Conservation (phyloP, 2,329 filamentous ascomycete species). For the Ophiostoma novo-ulmi region DNA sequence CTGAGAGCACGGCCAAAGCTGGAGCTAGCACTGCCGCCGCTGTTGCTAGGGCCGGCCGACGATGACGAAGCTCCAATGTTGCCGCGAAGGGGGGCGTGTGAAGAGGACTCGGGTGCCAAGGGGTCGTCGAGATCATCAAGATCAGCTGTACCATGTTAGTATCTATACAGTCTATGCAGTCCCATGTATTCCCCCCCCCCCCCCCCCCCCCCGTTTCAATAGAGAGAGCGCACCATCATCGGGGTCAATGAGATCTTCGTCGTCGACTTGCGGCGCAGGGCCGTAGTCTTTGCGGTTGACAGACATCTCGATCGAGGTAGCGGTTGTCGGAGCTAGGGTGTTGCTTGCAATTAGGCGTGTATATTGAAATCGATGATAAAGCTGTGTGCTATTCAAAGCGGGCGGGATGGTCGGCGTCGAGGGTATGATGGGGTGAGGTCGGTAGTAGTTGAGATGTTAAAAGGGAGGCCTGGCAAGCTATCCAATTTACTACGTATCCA, state of each 20-base stretch:
- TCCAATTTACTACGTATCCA: conserved; percentile 14
- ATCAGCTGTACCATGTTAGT: conserved; percentile 53
- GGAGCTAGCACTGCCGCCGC: conserved; percentile 7
- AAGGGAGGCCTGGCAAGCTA: conserved; percentile 14
- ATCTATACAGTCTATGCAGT: background rate
- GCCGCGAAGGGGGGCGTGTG: conserved; percentile 75
- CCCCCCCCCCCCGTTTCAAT: background rate
- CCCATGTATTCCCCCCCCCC: background rate
- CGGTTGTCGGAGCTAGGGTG: background rate
- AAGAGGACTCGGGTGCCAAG: conserved; percentile 52
- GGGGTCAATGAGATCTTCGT: conserved; percentile 71
- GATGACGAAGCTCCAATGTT: conserved; percentile 76
- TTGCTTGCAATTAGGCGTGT: background rate
- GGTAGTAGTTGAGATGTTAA: conserved; percentile 6
- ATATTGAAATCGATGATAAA: background rate
- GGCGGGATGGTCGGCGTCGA: conserved; percentile 1
- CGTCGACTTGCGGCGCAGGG: conserved; percentile 53
- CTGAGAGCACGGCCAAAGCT: conserved; percentile 55
- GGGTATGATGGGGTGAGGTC: conserved; percentile 10
- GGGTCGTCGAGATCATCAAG: conserved; percentile 93
- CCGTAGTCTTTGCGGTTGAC: conserved; percentile 52
- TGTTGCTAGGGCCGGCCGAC: conserved; percentile 62
- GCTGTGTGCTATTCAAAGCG: too few relatives aligned
- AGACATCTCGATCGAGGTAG: conserved; percentile 37
- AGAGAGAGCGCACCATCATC: conserved; percentile 58